A percentile compares a stretch with the other conserved stretches of the same genome.
Evolutionary conservation across 176 grass and related monocot species (phyloP).

Genomic region (Paspalum vaginatum): DNA sequence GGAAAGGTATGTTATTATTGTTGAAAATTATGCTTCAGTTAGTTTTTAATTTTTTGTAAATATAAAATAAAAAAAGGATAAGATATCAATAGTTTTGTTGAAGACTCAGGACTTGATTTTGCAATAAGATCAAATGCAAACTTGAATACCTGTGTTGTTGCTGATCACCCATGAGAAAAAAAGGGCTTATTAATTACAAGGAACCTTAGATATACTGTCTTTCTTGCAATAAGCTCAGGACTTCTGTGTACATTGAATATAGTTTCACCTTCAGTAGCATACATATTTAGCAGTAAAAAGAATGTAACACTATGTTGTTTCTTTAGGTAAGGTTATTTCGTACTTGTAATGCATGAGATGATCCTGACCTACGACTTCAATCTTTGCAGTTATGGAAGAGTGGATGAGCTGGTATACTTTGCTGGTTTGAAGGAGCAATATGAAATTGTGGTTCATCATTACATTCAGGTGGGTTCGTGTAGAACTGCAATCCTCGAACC

Average conservation of each 20-base stretch:
- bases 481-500: background rate
- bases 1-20: conserved; percentile 66
- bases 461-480: conserved; percentile 71
- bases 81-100: background rate
- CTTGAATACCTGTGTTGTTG: background rate
- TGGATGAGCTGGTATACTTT: conserved; percentile 95
- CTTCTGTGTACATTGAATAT: background rate
- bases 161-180: conserved; percentile 2
- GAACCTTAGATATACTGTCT: background rate
- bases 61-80: background rate
- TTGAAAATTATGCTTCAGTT: background rate
- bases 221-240: background rate
- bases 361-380: background rate
- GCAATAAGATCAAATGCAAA: conserved; percentile 4
- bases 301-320: background rate
- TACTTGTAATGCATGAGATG: conserved; percentile 15
- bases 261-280: conserved; percentile 10
- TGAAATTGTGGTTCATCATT: conserved; percentile 97
- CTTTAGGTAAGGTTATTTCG: conserved; percentile 18
- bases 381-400: conserved; percentile 82
- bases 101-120: background rate
- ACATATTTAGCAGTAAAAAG: conserved; percentile 14
- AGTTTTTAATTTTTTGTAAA: conserved; percentile 5
- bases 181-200: conserved; percentile 20
- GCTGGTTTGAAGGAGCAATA: conserved; percentile 90